Evolutionary conservation across 1,139 yeast genomes (phyloP).

Genomic region (Saccharomyces hybrid): DNA sequence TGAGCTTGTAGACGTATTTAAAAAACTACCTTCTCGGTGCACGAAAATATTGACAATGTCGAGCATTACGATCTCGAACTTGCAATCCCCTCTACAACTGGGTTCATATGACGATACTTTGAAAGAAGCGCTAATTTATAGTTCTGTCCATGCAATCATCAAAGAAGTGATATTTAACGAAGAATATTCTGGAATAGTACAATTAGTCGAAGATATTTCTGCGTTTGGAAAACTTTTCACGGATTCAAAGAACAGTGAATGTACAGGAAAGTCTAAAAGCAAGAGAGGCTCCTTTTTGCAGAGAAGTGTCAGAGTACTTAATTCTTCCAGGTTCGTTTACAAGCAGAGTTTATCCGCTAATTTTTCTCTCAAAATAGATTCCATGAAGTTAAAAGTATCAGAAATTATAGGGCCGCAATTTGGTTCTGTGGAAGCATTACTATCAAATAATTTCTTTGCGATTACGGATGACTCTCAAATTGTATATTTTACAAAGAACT

Average conservation of each 20-base stretch:
- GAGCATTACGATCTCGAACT: constrained; percentile 4
- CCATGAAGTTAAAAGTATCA: constrained; percentile 26
- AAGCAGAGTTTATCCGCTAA: constrained; percentile 24
- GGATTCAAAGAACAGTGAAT: neutral
- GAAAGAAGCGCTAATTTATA: constrained; percentile 1
- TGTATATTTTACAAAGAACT: constrained; percentile 28
- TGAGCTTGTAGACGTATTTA: neutral
- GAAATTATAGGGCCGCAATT: constrained; percentile 35
- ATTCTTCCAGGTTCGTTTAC: constrained; percentile 23
- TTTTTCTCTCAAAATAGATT: constrained; percentile 15
- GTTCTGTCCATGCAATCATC: constrained; percentile 7
- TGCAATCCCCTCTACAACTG: constrained; percentile 8
- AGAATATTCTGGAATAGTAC: constrained; percentile 7
- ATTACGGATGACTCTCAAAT: constrained; percentile 32
- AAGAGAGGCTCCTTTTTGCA: constrained; percentile 8
- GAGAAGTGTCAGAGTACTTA: constrained; percentile 23
- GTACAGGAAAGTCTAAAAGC: constrained; percentile 3
- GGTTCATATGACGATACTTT: constrained; percentile 11
- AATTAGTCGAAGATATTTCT: constrained; percentile 6
- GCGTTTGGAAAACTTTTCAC: constrained; percentile 1
- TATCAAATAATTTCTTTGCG: constrained; percentile 32
- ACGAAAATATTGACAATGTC: constrained; percentile 2
- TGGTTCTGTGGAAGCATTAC: constrained; percentile 38
- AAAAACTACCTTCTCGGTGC: neutral
- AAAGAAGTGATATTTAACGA: constrained; percentile 13